phyloP scores from a whole-genome alignment of 2,329 filamentous ascomycete species.

The Aureobasidium subglaciale region DNA sequence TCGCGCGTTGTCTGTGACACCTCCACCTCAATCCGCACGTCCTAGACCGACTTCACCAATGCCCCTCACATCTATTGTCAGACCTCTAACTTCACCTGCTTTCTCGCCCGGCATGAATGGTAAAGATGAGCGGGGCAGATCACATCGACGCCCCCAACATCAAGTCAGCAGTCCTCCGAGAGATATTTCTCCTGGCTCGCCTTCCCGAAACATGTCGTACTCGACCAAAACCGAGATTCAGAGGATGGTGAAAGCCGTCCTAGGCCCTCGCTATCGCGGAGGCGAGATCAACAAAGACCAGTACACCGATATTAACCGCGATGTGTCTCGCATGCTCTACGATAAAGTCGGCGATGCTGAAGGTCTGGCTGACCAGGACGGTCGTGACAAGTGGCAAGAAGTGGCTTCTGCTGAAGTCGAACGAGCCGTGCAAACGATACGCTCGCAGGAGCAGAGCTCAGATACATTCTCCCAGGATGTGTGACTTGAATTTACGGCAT shows the following conservation, averaged over 20 bases:
- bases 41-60: slow-evolving; percentile 59
- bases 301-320: slow-evolving; percentile 86
- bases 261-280: slow-evolving; percentile 76
- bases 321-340: slow-evolving; percentile 82
- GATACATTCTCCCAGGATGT: background rate
- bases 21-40: slow-evolving; percentile 54
- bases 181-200: slow-evolving; percentile 28
- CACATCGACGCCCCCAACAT: slow-evolving; percentile 28
- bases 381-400: slow-evolving; percentile 64
- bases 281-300: slow-evolving; percentile 78
- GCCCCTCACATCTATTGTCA: slow-evolving; percentile 61
- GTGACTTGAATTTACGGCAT: background rate
- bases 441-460: background rate
- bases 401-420: slow-evolving; percentile 73
- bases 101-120: slow-evolving; percentile 16
- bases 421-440: slow-evolving; percentile 50
- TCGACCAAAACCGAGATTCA: slow-evolving; percentile 84
- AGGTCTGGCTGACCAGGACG: slow-evolving; percentile 54
- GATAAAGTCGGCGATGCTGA: slow-evolving; percentile 51
- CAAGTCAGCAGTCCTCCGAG: slow-evolving; percentile 61
- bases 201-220: slow-evolving; percentile 54
- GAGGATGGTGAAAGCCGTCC: slow-evolving; percentile 72
- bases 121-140: slow-evolving; percentile 37
- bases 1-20: slow-evolving; percentile 59
- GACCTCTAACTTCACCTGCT: slow-evolving; percentile 46